phyloP scores from a whole-genome alignment of 495 filamentous ascomycete species.

The Aspergillus sparsus region DNA sequence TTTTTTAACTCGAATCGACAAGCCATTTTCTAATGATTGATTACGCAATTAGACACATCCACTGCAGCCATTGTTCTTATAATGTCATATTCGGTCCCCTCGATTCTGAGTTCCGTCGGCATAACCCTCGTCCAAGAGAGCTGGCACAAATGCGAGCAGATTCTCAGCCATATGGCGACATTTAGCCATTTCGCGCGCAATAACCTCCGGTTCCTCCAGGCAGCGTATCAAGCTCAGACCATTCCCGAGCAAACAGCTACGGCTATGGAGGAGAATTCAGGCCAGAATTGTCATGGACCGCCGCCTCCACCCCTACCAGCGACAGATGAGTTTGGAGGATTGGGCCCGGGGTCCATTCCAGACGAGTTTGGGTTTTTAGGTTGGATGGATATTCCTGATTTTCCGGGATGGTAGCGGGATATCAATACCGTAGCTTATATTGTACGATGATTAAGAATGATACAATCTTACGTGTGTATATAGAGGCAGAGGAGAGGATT shows the following conservation, averaged over 20 bases:
- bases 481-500: too few relatives aligned
- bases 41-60: conserved; percentile 40
- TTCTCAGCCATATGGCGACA: conserved; percentile 31
- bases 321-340: not conserved
- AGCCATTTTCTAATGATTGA: too few relatives aligned
- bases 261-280: too few relatives aligned
- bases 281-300: not conserved
- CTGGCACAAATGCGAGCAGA: conserved; percentile 35
- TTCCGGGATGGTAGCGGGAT: conserved; percentile 1
- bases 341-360: conserved; percentile 16
- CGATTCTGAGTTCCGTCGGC: conserved; percentile 29
- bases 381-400: conserved; percentile 3
- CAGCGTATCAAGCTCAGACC: conserved; percentile 13
- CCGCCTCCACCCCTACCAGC: not conserved
- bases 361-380: not conserved
- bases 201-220: conserved; percentile 35
- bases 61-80: conserved; percentile 46
- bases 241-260: not conserved
- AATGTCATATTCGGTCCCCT: conserved; percentile 35
- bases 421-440: too few relatives aligned
- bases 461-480: too few relatives aligned
- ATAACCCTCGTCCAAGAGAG: conserved; percentile 22
- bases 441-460: too few relatives aligned
- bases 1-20: too few relatives aligned
- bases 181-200: conserved; percentile 36